phyloP scores from a whole-genome alignment of 306 rosid genomes.

The Cucumis cinereus region DNA sequence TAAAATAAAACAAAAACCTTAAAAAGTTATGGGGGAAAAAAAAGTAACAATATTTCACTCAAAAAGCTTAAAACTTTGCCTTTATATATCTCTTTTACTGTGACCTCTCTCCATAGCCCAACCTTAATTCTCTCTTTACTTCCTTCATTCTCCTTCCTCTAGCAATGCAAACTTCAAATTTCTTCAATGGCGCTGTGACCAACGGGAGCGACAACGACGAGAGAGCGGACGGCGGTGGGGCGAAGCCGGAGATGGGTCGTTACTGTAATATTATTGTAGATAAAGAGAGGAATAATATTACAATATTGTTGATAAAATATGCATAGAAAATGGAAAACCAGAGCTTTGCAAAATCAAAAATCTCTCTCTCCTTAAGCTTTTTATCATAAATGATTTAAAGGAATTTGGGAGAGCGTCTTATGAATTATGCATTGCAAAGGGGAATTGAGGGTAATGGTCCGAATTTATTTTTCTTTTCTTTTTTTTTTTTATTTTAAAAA shows the following conservation, averaged over 20 bases:
- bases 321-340: conserved; percentile 8
- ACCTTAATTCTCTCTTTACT: neutral
- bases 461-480: conserved; percentile 30
- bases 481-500: neutral
- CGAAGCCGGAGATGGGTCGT: conserved; percentile 10
- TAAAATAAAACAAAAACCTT: neutral
- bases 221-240: conserved; percentile 2
- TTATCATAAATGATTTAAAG: neutral
- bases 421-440: conserved; percentile 68
- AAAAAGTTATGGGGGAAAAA: neutral
- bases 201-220: neutral
- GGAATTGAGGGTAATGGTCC: conserved; percentile 99
- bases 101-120: conserved; percentile 33
- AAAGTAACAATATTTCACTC: no score
- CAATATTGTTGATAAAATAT: conserved; percentile 3
- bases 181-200: neutral
- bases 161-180: neutral
- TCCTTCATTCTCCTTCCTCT: neutral
- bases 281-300: neutral
- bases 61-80: conserved; percentile 36
- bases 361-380: conserved; percentile 52
- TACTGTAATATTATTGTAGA: conserved; percentile 13
- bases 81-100: conserved; percentile 64
- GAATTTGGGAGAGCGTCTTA: conserved; percentile 60
- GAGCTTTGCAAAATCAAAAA: conserved; percentile 86